phyloP scores from a whole-genome alignment of 352 stramenopile species.

The Phytophthora ohioensis region DNA sequence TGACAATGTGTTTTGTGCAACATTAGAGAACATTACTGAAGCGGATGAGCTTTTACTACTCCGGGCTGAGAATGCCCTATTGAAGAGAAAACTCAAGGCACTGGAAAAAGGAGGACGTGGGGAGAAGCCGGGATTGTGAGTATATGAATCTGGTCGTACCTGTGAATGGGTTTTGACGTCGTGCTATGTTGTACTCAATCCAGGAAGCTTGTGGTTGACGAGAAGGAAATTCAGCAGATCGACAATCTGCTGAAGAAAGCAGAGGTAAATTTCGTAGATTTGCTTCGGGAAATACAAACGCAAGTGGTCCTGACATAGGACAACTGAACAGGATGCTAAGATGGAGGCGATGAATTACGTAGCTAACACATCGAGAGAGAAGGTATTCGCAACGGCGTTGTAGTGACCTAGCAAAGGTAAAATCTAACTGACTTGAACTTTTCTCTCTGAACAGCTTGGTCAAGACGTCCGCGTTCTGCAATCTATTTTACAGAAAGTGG shows the following conservation, averaged over 20 bases:
- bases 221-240: slow-evolving; percentile 74
- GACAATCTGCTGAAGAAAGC: slow-evolving; percentile 82
- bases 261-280: slow-evolving; percentile 36
- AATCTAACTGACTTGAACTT: not conserved
- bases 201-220: slow-evolving; percentile 63
- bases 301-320: not conserved
- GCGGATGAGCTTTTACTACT: slow-evolving; percentile 63
- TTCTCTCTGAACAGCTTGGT: slow-evolving; percentile 50
- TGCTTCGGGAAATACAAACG: not conserved
- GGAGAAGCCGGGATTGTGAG: slow-evolving; percentile 55
- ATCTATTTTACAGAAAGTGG: slow-evolving; percentile 79
- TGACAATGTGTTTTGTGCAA: not conserved
- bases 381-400: slow-evolving; percentile 40
- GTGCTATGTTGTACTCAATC: not conserved
- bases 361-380: slow-evolving; percentile 77
- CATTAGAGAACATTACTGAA: slow-evolving; percentile 20
- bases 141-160: not conserved
- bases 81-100: slow-evolving; percentile 79
- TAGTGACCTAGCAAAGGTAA: not conserved
- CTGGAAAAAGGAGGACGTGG: slow-evolving; percentile 57
- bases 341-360: slow-evolving; percentile 77
- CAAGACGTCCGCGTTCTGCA: slow-evolving; percentile 80
- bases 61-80: slow-evolving; percentile 67
- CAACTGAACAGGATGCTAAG: slow-evolving; percentile 62
- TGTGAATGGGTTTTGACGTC: not conserved